Percentiles rank a stretch among this genome's conserved stretches.
Evolutionary conservation across 345 rosid species (phyloP).

Genomic region (Rhodamnia argentea): DNA sequence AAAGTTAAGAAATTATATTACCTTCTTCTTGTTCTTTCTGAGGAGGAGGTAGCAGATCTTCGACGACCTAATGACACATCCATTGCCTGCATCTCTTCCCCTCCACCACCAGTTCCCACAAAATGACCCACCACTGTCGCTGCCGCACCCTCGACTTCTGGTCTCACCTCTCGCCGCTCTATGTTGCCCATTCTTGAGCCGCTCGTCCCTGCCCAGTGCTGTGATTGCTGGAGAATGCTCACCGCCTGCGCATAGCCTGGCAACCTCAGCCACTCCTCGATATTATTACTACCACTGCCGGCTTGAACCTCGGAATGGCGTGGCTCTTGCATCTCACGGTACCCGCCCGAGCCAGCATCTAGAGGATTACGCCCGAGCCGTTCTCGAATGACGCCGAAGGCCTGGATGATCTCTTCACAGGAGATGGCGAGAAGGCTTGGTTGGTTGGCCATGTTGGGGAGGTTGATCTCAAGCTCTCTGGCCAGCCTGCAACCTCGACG

Average conservation of each 20-base stretch:
- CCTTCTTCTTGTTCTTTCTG: not conserved
- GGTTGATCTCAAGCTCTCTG: constrained; percentile 34
- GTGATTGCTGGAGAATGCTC: not conserved
- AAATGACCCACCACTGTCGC: not conserved
- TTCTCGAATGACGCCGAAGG: not conserved
- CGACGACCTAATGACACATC: not conserved
- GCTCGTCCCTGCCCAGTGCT: not conserved
- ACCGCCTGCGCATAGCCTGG: not conserved
- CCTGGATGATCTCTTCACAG: constrained; percentile 32
- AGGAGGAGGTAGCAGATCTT: not conserved
- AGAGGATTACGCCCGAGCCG: not conserved
- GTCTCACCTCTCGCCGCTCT: not conserved
- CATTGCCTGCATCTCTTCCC: not conserved
- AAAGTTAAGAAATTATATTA: not conserved
- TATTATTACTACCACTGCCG: not conserved
- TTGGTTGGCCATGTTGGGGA: constrained; percentile 13
- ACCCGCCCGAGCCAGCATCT: not conserved
- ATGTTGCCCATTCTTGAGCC: not conserved
- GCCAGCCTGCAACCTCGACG: constrained; percentile 37
- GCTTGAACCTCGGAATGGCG: not conserved
- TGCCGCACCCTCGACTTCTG: not conserved
- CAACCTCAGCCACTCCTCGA: not conserved
- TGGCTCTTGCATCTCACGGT: not conserved
- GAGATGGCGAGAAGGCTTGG: constrained; percentile 16
- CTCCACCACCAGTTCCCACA: not conserved